These are phyloP conservation scores for Penicillium sp. DNA, from an alignment of 2,329 filamentous ascomycete species.

Conservation along the genomic window DNA sequence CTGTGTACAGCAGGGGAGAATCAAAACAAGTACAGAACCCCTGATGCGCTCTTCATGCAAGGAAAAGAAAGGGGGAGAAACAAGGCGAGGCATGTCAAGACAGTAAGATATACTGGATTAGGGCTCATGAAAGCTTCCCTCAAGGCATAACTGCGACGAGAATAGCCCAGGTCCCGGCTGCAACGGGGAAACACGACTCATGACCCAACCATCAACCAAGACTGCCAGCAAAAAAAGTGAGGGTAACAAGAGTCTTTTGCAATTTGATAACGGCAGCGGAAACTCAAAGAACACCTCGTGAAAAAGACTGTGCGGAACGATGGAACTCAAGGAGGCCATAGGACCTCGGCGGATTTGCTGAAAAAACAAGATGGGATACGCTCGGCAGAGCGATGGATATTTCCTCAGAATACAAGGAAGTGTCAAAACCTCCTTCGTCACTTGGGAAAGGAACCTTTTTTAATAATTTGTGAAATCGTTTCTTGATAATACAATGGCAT, in stretches of 20 bases:
- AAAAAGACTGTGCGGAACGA: slow-evolving; percentile 12
- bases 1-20: slow-evolving; percentile 29
- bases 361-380: slow-evolving; percentile 28
- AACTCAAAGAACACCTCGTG: slow-evolving; percentile 17
- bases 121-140: background rate
- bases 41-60: slow-evolving; percentile 28
- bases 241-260: slow-evolving; percentile 22
- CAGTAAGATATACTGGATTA: background rate
- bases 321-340: slow-evolving; percentile 10
- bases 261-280: slow-evolving; percentile 23
- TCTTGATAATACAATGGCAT: slow-evolving; percentile 37
- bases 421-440: slow-evolving; percentile 35
- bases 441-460: slow-evolving; percentile 34
- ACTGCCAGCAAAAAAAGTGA: slow-evolving; percentile 10
- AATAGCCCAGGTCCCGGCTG: slow-evolving; percentile 6
- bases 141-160: background rate
- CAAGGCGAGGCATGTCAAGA: slow-evolving; percentile 1
- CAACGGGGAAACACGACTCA: slow-evolving; percentile 18
- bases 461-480: slow-evolving; percentile 25
- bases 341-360: slow-evolving; percentile 15
- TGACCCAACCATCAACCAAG: slow-evolving; percentile 1
- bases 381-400: slow-evolving; percentile 20
- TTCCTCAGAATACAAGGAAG: slow-evolving; percentile 27
- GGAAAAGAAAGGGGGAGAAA: slow-evolving; percentile 9
- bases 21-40: slow-evolving; percentile 21